Evolutionary conservation across 495 filamentous ascomycete genomes (phyloP), one percentile per base, ranked within the genome.

Genomic region (Physcia stellaris): DNA sequence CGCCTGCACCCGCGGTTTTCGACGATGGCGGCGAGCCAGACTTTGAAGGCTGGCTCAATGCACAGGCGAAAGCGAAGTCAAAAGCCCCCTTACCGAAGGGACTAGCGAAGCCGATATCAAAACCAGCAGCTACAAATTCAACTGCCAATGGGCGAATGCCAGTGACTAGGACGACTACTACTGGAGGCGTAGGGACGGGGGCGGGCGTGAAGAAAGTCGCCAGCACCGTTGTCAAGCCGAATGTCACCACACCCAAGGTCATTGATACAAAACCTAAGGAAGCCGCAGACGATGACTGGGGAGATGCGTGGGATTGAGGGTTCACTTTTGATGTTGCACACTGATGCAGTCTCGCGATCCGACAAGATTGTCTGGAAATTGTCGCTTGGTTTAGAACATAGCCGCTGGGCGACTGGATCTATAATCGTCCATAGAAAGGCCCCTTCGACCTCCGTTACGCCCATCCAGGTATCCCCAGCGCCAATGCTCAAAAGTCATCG

Each of bases 31-130:
- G 77, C 2, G 86, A 95, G 51, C 86, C 86, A 2, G 87, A 95
- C 54, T 95, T 95, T 58, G 87, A 86, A 15, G 85, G 83, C 4
- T 93, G 87, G 86, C 57, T 94, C 30, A 83, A 82, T 7, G 85
- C 84, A 12, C 86, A 93, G 57, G 70, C 76, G 15, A 62, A 79
- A 47, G 71, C 80, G 43, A 94, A 88, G 58, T 60, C 63, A 31
- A 68, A 72, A 40, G 82, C 78, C 38, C 63, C 74, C 2, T 42
- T 93, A 26, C 84, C 84, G 0, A 94, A 88, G 57, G 85, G 86
- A 0, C 50, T 92, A 34, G 58, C 62, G 5, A 85, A 85, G 51
- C 38, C 66, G 13, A 40, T 57, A 0, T 42, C 64, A 30, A 27
- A 49, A 17, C 13, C 26, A 28, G 53, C 54, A n/a, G 45, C 32